Conservation (phyloP, 2,329 filamentous ascomycete genomes). For the Calonectria henricotiae region DNA sequence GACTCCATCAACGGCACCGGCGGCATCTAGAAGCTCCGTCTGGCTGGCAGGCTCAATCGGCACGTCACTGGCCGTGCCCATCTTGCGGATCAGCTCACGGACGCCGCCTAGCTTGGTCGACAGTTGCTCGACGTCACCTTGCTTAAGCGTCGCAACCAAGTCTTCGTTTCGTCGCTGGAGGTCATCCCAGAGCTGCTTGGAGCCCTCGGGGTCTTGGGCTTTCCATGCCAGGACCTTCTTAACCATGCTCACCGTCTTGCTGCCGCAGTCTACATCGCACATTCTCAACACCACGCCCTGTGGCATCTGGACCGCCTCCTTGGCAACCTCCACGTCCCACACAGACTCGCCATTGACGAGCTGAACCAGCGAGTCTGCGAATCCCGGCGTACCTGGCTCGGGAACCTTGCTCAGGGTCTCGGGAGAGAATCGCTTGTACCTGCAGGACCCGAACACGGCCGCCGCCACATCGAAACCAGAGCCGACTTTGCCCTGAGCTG, state of each 20-base stretch:
- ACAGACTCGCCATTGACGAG: constrained; percentile 75
- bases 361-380: constrained; percentile 75
- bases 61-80: constrained; percentile 82
- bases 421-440: constrained; percentile 94
- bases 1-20: constrained; percentile 82
- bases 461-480: constrained; percentile 96
- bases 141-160: constrained; percentile 77
- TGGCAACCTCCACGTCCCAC: constrained; percentile 87
- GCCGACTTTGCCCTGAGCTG: constrained; percentile 96
- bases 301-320: constrained; percentile 81
- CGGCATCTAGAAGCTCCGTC: constrained; percentile 86
- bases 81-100: constrained; percentile 79
- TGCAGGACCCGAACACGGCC: constrained; percentile 91
- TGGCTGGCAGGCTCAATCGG: constrained; percentile 93
- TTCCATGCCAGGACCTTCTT: constrained; percentile 92
- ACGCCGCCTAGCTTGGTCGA: constrained; percentile 66
- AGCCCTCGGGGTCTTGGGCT: constrained; percentile 74
- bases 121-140: constrained; percentile 63
- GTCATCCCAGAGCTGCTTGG: constrained; percentile 80
- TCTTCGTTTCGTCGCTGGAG: constrained; percentile 83
- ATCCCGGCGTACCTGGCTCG: constrained; percentile 77
- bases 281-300: constrained; percentile 84
- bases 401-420: constrained; percentile 78
- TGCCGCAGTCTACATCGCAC: constrained; percentile 97
- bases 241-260: constrained; percentile 95